Evolutionary conservation across 2,329 filamentous ascomycete genomes (phyloP), one percentile per base, ranked within the genome.

Genomic region (Sclerotinia borealis): DNA sequence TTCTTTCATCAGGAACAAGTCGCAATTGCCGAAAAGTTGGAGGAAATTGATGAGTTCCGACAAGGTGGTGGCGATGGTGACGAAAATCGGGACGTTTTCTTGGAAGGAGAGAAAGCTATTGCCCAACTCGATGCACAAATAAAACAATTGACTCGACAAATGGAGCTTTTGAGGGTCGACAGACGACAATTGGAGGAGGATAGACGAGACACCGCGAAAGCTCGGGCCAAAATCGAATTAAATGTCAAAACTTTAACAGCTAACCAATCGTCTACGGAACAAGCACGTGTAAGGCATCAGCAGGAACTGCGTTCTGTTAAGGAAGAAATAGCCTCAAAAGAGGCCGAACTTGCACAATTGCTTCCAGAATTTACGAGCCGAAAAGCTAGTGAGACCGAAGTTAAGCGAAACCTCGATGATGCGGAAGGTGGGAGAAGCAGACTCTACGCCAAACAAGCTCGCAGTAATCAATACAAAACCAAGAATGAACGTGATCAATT

Each of bases 1-100:
- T 93, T 96, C 71, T 92, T 96, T 76, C 88, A 95, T 69, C 88
- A 91, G 66, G 92, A 97, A 72, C 92, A 98, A 74, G 84, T 88
- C 22, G 88, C 90, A 27, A 86, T 96, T 41, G 82, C 89, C 64
- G 85, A 86, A 50, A 86, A 89, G 3, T 83, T 99, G 22, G 91
- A 95, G 61, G 87, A 88, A 63, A 86, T 99, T 47, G 93, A 98
- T 69, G 88, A 89, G 64, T 85, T 87, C 56, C 85, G 93, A 60
- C 89, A 92, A 70, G 89, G 87, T 37, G 92, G 93, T 1, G 86
- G 93, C 34, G 92, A 96, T 67, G 90, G 89, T 66, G 93, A 96
- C 70, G 87, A 89, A 63, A 92, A 91, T 70, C 87, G 91, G 43
- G 83, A 90, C 59, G 83, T 85, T 29, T 93, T 96, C 70, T 81